A percentile compares a stretch with the other conserved stretches of the same genome.
These are phyloP conservation scores for Candida piceae DNA, from an alignment of 805 yeast species.

Conservation along the genomic window DNA sequence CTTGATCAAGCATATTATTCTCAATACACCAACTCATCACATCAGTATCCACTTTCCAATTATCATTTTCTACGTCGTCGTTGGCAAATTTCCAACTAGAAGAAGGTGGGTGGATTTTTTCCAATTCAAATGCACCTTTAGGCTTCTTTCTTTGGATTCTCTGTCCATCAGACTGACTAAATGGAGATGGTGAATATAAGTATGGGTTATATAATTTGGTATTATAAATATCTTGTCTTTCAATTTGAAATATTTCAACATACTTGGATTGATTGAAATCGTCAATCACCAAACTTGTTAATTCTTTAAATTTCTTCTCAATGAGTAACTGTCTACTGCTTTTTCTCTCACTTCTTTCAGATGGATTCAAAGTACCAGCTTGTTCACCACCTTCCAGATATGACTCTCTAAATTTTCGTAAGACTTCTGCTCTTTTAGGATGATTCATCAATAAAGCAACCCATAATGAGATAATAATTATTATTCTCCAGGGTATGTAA, in stretches of 20 bases:
- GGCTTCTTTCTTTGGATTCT: conserved; percentile 55
- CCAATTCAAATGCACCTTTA: conserved; percentile 51
- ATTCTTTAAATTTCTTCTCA: conserved; percentile 3
- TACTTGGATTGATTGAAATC: conserved; percentile 53
- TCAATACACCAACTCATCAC: conserved; percentile 49
- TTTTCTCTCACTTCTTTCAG: not conserved
- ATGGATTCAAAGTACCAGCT: not conserved
- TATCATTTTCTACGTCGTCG: conserved; percentile 39
- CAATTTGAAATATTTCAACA: conserved; percentile 79
- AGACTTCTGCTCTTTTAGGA: conserved; percentile 40
- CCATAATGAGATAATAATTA: conserved; percentile 62
- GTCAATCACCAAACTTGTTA: conserved; percentile 51
- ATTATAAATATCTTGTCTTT: conserved; percentile 51
- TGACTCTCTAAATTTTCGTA: conserved; percentile 13
- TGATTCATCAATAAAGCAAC: conserved; percentile 45
- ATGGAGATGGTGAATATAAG: conserved; percentile 50
- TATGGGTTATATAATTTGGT: conserved; percentile 59
- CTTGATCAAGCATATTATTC: conserved; percentile 34
- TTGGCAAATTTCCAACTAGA: conserved; percentile 65
- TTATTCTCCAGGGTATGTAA: conserved; percentile 59
- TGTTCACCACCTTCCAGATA: conserved; percentile 29
- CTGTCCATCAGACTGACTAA: conserved; percentile 42
- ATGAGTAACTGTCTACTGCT: not conserved
- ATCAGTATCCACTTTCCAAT: conserved; percentile 62
- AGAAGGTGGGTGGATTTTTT: conserved; percentile 57